Percentiles rank a stretch among this genome's conserved stretches.
These are phyloP conservation scores for Saksenaea oblongispora DNA, from an alignment of 371 early-diverging fungal species.

Conservation along the genomic window DNA sequence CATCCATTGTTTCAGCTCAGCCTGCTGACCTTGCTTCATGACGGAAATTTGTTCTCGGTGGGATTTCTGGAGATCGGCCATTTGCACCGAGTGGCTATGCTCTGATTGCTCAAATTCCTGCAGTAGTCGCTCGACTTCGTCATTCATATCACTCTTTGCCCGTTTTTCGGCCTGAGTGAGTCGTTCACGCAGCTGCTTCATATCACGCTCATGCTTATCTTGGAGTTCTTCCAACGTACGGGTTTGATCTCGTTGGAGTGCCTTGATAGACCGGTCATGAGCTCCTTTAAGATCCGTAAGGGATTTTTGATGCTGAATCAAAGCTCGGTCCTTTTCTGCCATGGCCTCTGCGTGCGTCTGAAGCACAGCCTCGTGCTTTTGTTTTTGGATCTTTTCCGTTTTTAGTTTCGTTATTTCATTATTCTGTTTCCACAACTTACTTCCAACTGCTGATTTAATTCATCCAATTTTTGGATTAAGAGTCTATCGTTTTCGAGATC, in stretches of 20 bases:
- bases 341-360: constrained; percentile 44
- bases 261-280: constrained; percentile 32
- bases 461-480: constrained; percentile 45
- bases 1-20: constrained; percentile 11
- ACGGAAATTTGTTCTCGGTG: constrained; percentile 39
- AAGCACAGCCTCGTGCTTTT: constrained; percentile 43
- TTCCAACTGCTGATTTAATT: constrained; percentile 45
- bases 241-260: constrained; percentile 35
- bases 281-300: constrained; percentile 31
- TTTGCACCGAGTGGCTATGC: constrained; percentile 41
- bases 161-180: constrained; percentile 35
- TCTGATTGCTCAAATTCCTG: constrained; percentile 54
- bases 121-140: constrained; percentile 44
- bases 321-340: constrained; percentile 42
- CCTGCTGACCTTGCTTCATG: constrained; percentile 39
- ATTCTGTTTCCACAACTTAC: constrained; percentile 13
- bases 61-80: constrained; percentile 38
- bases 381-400: constrained; percentile 36
- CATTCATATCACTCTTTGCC: constrained; percentile 39
- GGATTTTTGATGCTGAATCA: constrained; percentile 36
- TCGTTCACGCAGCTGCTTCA: constrained; percentile 26
- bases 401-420: neutral
- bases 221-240: constrained; percentile 28
- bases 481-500: constrained; percentile 44
- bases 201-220: constrained; percentile 28